A percentile compares a stretch with the other conserved stretches of the same genome.
Conservation (phyloP, 2,329 filamentous ascomycete species). For the Penicillium sp. region DNA sequence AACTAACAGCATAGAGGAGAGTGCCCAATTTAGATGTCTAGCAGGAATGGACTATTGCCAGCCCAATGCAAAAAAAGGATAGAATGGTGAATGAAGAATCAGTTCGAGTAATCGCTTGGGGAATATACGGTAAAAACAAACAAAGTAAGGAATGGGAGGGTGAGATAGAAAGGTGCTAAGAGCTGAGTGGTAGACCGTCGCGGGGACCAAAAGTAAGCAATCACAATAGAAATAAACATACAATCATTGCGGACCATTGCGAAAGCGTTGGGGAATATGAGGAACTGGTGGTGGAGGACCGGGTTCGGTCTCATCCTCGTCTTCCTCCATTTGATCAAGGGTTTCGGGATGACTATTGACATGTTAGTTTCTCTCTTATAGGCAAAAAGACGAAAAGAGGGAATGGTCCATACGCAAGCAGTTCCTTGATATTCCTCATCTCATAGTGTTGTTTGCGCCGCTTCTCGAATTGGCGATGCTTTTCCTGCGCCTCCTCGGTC, state of each 20-base stretch:
- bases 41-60: too few species aligned
- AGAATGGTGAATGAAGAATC: too few species aligned
- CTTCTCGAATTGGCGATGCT: conserved; percentile 86
- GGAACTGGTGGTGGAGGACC: conserved; percentile 30
- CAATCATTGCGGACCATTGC: conserved; percentile 20
- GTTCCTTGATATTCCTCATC: conserved; percentile 87
- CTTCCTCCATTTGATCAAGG: conserved; percentile 55
- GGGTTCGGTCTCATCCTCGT: conserved; percentile 24
- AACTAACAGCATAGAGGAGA: too few species aligned
- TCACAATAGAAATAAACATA: too few species aligned
- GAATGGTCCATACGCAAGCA: conserved; percentile 61
- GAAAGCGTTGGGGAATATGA: conserved; percentile 28
- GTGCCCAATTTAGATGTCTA: too few species aligned
- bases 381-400: background rate
- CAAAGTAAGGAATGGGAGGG: too few species aligned
- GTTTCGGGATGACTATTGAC: conserved; percentile 55
- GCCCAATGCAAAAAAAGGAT: too few species aligned
- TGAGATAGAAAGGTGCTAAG: too few species aligned
- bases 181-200: too few species aligned
- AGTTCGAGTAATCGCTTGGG: too few species aligned
- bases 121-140: too few species aligned
- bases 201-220: too few species aligned
- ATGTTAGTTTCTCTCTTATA: conserved; percentile 12
- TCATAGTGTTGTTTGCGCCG: conserved; percentile 96
- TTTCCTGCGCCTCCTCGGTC: conserved; percentile 71